Base-by-base conservation (phyloP, 2,329 filamentous ascomycete species). In the Cordyceps tenuipes region DNA sequence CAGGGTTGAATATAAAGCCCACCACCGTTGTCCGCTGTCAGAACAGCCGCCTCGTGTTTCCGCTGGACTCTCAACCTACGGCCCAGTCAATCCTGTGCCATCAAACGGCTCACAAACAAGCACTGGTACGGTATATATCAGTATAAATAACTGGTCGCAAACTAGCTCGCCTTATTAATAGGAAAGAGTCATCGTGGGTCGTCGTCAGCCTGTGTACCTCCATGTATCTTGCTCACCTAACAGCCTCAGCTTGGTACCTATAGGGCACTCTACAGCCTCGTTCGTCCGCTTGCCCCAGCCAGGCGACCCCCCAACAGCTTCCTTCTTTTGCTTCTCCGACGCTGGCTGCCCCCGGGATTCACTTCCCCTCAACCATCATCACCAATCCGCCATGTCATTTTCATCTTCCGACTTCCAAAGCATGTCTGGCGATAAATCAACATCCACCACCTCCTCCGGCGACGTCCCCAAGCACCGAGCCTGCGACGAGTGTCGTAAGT, bases 401-500 rank as follows among this genome's bases (percentile, higher is more conserved):
- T 36, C 54, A n/a, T 29, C 26, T 19, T 21, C 43, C 15, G 36
- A 8, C 12, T 12, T 23, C n/a, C 23, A 36, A 34, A 34, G 1
- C 13, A 54, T 60, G 50, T 5, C 34, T 3, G 23, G 15, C 26
- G 44, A 15, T 5, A 55, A 49, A 43, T 15, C 51, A 8, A 5
- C 29, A 12, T 34, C 58, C 29, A n/a, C 58, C 44, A 19, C 49
- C 31, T 36, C 34, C 34, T 21, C 49, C 17, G 31, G 31, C 48
- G 65, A 63, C 55, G 64, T 71, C 62, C 68, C 74, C 62, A 86
- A 83, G 67, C 82, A 82, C 63, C 78, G 83, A 52, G 84, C 84
- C 62, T 88, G 85, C 70, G 85, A 88, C 70, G 84, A 86, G 70
- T 88, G 85, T 72, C 79, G 85, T 87, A 77, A 72, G 82, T 77